A percentile compares a stretch with the other conserved stretches of the same genome.
Evolutionary conservation across 345 rosid genomes (phyloP).

Genomic region (Clausena lansium): DNA sequence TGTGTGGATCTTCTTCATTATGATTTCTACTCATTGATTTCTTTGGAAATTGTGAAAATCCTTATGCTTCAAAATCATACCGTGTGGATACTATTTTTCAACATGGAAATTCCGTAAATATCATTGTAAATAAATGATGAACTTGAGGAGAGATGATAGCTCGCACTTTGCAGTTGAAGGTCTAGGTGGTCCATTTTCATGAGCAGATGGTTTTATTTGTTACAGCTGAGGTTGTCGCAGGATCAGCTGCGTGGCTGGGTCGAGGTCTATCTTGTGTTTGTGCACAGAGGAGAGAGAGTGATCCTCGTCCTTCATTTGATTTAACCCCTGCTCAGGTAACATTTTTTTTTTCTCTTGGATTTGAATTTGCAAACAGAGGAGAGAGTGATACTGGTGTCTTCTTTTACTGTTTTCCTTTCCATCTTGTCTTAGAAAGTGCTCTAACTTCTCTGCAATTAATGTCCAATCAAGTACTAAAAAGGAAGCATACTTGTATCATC

Average conservation of each 20-base stretch:
- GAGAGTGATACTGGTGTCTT: neutral
- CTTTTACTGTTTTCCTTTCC: neutral
- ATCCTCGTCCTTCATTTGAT: constrained; percentile 91
- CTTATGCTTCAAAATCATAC: neutral
- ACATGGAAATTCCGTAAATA: neutral
- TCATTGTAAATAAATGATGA: neutral
- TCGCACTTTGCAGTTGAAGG: constrained; percentile 15
- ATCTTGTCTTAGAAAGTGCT: neutral
- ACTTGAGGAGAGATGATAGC: neutral
- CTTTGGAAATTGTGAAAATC: neutral
- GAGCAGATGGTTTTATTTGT: constrained; percentile 32
- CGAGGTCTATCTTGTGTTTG: constrained; percentile 99
- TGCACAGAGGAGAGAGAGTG: constrained; percentile 86
- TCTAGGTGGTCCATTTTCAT: constrained; percentile 22
- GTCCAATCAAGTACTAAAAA: neutral
- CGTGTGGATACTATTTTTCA: neutral
- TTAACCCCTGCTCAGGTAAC: constrained; percentile 86
- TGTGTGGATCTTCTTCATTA: neutral
- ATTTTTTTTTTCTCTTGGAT: neutral
- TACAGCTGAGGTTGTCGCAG: constrained; percentile 98
- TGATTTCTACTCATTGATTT: neutral
- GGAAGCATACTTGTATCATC: neutral
- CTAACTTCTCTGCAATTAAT: neutral
- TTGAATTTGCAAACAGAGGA: neutral
- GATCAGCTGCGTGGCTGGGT: constrained; percentile 98